Evolutionary conservation across 495 filamentous ascomycete genomes (phyloP), one percentile per base, ranked within the genome.

Genomic region (Penicillium antarcticum): DNA sequence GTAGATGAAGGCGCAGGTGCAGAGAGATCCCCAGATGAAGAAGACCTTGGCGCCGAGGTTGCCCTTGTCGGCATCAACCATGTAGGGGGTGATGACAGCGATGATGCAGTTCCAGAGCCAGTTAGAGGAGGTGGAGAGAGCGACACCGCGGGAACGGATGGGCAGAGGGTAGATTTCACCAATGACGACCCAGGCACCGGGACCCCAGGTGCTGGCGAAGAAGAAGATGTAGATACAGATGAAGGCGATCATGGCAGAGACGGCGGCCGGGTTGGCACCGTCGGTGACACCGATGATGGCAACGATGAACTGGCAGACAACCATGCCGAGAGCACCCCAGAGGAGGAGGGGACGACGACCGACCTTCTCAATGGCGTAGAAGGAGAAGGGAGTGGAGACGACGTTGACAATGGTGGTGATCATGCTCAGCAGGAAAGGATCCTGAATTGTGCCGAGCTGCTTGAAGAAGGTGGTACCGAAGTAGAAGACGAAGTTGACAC

Each of bases 401-500:
- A 95, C 89, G 71, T 95, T 96, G 77, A 95, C 85, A 50, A 91
- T 78, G 59, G 87, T 92, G 52, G 85, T 89, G 72, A 95, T 79
- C 60, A 96, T 74, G 51, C 77, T 81, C 62, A 92, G 88, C 37
- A 92, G 67, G 80, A 95, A 95, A 42, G 85, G 78, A 74, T 91
- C 81, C 33, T 53, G 53, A 61, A 95, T 87, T 56, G 87, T 76
- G 57, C 75, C 83, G 26, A 85, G 76, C 67, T 76, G 60, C 55
- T 82, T 69, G 73, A 94, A 87, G 81, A 92, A 92, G 43, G 84
- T 80, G 23, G 87, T 90, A 38, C 85, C 85, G 68, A 87, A 94
- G 78, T 92, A 95, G 81, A 95, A 92, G 73, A 95, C 85, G 76
- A 94, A 92, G 79, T 95, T 94, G 72, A 95, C 84, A 74, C 89